Percentiles rank a stretch among this genome's conserved stretches.
These are phyloP conservation scores for Crithidia expoeki DNA, from an alignment of 208 protist genomes.

Conservation along the genomic window DNA sequence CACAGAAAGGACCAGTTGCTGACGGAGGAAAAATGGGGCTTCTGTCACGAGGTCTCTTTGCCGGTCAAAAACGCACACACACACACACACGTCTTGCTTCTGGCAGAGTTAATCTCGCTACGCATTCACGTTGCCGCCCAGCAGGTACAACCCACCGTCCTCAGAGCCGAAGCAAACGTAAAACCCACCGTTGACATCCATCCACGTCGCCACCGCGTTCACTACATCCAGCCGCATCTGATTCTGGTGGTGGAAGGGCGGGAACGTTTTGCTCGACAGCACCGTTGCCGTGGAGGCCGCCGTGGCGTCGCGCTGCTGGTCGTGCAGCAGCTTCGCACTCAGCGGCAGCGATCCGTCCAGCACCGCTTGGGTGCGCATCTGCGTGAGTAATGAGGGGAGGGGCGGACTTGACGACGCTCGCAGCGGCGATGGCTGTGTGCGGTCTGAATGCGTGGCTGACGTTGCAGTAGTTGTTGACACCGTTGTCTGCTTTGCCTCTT, in stretches of 20 bases:
- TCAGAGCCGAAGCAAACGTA: slow-evolving; percentile 60
- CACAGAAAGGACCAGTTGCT: too few relatives aligned
- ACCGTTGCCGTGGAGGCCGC: background rate
- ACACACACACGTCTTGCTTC: too few relatives aligned
- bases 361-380: slow-evolving; percentile 22
- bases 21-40: too few relatives aligned
- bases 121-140: slow-evolving; percentile 31
- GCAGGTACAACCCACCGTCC: slow-evolving; percentile 52
- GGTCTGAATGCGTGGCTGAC: background rate
- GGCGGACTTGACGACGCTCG: background rate
- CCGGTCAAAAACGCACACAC: too few relatives aligned
- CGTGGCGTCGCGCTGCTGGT: slow-evolving; percentile 16
- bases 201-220: slow-evolving; percentile 66
- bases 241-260: slow-evolving; percentile 32
- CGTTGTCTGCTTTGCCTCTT: background rate
- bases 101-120: background rate
- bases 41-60: too few relatives aligned
- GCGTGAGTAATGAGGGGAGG: slow-evolving; percentile 5
- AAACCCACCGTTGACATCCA: slow-evolving; percentile 45
- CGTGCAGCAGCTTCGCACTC: slow-evolving; percentile 8
- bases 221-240: slow-evolving; percentile 62
- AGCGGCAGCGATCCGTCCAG: slow-evolving; percentile 20
- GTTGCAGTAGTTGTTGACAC: background rate
- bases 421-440: background rate
- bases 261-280: slow-evolving; percentile 6